These are phyloP conservation scores for Globisporangium polare DNA, from an alignment of 352 stramenopile species.

Conservation along the genomic window DNA sequence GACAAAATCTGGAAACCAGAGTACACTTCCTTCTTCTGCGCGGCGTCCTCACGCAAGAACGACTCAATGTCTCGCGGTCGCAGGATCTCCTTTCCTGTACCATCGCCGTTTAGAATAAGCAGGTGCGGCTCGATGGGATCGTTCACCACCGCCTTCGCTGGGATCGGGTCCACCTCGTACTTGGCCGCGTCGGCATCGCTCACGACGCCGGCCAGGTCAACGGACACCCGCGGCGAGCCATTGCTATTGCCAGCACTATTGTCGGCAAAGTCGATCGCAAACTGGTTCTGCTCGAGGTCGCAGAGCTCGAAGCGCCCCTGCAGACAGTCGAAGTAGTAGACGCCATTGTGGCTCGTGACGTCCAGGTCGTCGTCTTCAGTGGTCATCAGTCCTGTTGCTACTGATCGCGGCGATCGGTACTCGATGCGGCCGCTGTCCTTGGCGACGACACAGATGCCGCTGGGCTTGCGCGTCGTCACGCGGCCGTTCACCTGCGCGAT, in stretches of 20 bases:
- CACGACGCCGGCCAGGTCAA: slow-evolving; percentile 63
- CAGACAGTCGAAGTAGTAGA: slow-evolving; percentile 76
- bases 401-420: slow-evolving; percentile 23
- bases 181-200: slow-evolving; percentile 41
- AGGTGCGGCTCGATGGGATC: slow-evolving; percentile 71
- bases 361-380: slow-evolving; percentile 57
- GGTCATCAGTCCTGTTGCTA: not conserved
- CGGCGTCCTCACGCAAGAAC: slow-evolving; percentile 14
- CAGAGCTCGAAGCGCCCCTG: slow-evolving; percentile 48
- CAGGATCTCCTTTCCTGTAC: slow-evolving; percentile 56
- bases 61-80: slow-evolving; percentile 40
- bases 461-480: slow-evolving; percentile 43
- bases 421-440: slow-evolving; percentile 76
- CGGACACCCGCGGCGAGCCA: slow-evolving; percentile 20
- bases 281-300: slow-evolving; percentile 73
- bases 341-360: slow-evolving; percentile 49
- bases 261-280: slow-evolving; percentile 38
- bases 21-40: not conserved
- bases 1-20: not conserved
- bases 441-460: slow-evolving; percentile 40
- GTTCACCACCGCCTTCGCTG: slow-evolving; percentile 61
- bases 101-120: slow-evolving; percentile 72
- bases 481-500: slow-evolving; percentile 71
- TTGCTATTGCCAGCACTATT: not conserved
- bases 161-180: slow-evolving; percentile 49